Conservation (phyloP, 768 basidiomycete species). For the Lentinula guzmanii region DNA sequence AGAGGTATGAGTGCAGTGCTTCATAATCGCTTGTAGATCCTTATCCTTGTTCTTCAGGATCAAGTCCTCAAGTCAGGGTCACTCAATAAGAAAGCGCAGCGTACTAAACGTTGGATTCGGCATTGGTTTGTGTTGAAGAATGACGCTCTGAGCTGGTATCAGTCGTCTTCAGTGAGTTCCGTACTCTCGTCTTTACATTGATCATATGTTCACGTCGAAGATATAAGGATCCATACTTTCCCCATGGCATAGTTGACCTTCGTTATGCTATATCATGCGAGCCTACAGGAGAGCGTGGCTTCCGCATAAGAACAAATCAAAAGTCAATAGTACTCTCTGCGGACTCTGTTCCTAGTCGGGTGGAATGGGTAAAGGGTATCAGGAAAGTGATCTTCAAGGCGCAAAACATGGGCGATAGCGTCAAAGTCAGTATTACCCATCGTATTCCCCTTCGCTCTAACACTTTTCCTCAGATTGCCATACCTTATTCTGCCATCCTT, state of each 20-base stretch:
- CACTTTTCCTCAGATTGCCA: slow-evolving; percentile 62
- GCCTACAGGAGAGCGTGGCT: slow-evolving; percentile 65
- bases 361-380: slow-evolving; percentile 96
- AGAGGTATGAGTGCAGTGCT: slow-evolving; percentile 49
- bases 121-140: slow-evolving; percentile 98
- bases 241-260: slow-evolving; percentile 91
- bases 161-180: slow-evolving; percentile 74
- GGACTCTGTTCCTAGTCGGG: slow-evolving; percentile 76
- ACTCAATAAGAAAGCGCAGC: slow-evolving; percentile 79
- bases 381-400: slow-evolving; percentile 92
- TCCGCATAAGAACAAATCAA: slow-evolving; percentile 81
- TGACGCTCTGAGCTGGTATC: slow-evolving; percentile 95
- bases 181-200: background rate
- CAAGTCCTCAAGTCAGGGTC: slow-evolving; percentile 90
- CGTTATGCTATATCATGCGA: slow-evolving; percentile 93
- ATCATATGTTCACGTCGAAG: slow-evolving; percentile 41
- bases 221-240: slow-evolving; percentile 91
- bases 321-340: slow-evolving; percentile 66
- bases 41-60: slow-evolving; percentile 43
- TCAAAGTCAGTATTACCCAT: slow-evolving; percentile 57
- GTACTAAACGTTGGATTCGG: slow-evolving; percentile 89
- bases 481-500: slow-evolving; percentile 84
- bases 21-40: background rate
- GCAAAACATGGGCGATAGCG: slow-evolving; percentile 93
- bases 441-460: background rate